A percentile compares a stretch with the other conserved stretches of the same genome.
Conservation (phyloP, 306 rosid genomes). For the Ormosia semicastrata region DNA sequence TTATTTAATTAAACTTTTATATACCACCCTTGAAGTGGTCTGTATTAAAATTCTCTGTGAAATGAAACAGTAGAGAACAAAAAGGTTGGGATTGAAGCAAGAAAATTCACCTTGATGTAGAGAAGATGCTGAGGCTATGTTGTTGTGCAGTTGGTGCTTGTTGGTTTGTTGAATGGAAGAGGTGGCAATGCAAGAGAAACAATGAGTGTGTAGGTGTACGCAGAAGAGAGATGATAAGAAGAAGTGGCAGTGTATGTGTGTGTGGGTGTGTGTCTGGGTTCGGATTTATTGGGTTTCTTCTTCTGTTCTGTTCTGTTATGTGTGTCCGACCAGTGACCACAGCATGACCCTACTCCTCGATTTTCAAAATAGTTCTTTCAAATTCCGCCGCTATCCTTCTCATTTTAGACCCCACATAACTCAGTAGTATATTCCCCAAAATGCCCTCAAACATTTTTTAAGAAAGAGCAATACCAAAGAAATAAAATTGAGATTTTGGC, state of each 20-base stretch:
- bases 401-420: neutral
- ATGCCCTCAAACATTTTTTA: neutral
- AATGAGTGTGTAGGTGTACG: neutral
- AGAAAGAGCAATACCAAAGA: too few species aligned
- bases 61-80: neutral
- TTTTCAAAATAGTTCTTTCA: constrained; percentile 42
- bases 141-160: neutral
- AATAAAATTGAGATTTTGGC: too few species aligned
- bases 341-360: neutral
- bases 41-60: too few species aligned
- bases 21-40: too few species aligned
- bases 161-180: neutral
- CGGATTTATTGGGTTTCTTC: too few species aligned
- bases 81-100: neutral
- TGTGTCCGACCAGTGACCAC: too few species aligned
- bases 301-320: too few species aligned
- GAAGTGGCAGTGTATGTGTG: neutral
- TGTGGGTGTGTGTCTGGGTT: too few species aligned
- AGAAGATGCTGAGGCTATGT: neutral
- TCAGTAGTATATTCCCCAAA: neutral
- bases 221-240: neutral
- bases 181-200: neutral
- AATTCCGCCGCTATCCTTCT: constrained; percentile 79
- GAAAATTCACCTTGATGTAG: constrained; percentile 10
- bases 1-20: too few species aligned